A percentile compares a stretch with the other conserved stretches of the same genome.
phyloP scores from a whole-genome alignment of 2,329 filamentous ascomycete species.

The Talaromyces sp. region DNA sequence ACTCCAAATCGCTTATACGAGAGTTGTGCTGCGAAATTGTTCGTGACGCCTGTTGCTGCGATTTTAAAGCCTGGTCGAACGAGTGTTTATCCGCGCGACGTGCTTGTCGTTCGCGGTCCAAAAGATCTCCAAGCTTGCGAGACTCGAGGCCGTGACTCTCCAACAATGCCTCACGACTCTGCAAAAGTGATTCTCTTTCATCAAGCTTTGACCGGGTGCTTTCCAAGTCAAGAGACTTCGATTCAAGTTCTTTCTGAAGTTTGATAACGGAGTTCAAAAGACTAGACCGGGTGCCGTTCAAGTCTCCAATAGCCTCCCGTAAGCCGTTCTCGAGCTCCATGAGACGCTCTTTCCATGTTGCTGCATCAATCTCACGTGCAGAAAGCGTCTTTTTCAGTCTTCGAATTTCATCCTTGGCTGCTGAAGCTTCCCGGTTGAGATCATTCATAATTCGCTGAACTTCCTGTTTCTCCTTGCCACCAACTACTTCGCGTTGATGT shows the following conservation, averaged over 20 bases:
- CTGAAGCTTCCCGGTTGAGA: conserved; percentile 76
- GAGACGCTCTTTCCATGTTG: conserved; percentile 85
- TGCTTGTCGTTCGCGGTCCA: conserved; percentile 83
- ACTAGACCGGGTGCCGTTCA: conserved; percentile 79
- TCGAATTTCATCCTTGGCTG: conserved; percentile 80
- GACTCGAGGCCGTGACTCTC: conserved; percentile 86
- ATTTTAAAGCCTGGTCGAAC: conserved; percentile 83
- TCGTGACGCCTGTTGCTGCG: conserved; percentile 79
- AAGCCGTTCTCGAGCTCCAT: conserved; percentile 87
- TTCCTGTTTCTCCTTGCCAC: conserved; percentile 87
- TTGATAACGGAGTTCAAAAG: conserved; percentile 83
- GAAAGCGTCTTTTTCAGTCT: conserved; percentile 78
- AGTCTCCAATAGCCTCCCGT: conserved; percentile 79
- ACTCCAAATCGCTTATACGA: conserved; percentile 80
- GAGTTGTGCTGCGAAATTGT: conserved; percentile 81
- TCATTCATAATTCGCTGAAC: conserved; percentile 91
- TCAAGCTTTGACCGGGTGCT: conserved; percentile 69
- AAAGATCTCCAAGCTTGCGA: conserved; percentile 75
- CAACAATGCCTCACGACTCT: conserved; percentile 80
- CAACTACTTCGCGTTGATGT: conserved; percentile 79
- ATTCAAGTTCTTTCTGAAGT: conserved; percentile 81
- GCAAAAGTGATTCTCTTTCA: conserved; percentile 89
- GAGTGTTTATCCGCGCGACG: conserved; percentile 83
- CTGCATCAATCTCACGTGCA: conserved; percentile 80
- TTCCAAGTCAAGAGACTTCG: conserved; percentile 77